Percentiles rank a stretch among this genome's conserved stretches.
phyloP scores from a whole-genome alignment of 352 stramenopile genomes.

The Globisporangium uncinulatum region DNA sequence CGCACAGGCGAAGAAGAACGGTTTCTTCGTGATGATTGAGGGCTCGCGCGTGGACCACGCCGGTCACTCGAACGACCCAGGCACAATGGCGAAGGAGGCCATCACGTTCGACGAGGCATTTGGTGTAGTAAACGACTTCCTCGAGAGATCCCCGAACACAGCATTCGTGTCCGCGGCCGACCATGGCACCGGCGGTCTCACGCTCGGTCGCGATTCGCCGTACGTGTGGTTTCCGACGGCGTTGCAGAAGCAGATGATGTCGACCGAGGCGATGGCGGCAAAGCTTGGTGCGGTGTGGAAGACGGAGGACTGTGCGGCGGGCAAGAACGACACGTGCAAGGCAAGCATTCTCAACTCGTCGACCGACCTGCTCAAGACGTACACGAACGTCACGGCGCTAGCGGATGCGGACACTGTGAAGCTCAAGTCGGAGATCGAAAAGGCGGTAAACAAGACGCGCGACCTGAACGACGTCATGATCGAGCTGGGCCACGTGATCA shows the following conservation, averaged over 20 bases:
- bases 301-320: slow-evolving; percentile 22
- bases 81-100: slow-evolving; percentile 60
- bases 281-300: slow-evolving; percentile 30
- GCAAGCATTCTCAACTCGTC: slow-evolving; percentile 24
- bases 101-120: slow-evolving; percentile 69
- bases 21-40: slow-evolving; percentile 76
- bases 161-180: slow-evolving; percentile 52
- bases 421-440: slow-evolving; percentile 32
- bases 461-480: slow-evolving; percentile 42
- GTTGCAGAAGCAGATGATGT: slow-evolving; percentile 50
- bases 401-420: slow-evolving; percentile 18
- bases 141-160: slow-evolving; percentile 42
- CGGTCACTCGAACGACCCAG: slow-evolving; percentile 60
- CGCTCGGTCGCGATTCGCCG: slow-evolving; percentile 33
- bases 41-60: slow-evolving; percentile 67
- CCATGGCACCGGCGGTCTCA: slow-evolving; percentile 61
- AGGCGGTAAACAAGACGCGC: slow-evolving; percentile 36
- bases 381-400: slow-evolving; percentile 49
- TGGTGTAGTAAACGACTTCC: slow-evolving; percentile 52
- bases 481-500: slow-evolving; percentile 50
- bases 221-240: slow-evolving; percentile 50
- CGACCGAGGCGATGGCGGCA: slow-evolving; percentile 47
- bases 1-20: slow-evolving; percentile 63
- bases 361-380: slow-evolving; percentile 37
- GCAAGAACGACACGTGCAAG: slow-evolving; percentile 44